A percentile compares a stretch with the other conserved stretches of the same genome.
Evolutionary conservation across 148 eudicot genomes (phyloP).

Genomic region (Nepenthes mirabilis): DNA sequence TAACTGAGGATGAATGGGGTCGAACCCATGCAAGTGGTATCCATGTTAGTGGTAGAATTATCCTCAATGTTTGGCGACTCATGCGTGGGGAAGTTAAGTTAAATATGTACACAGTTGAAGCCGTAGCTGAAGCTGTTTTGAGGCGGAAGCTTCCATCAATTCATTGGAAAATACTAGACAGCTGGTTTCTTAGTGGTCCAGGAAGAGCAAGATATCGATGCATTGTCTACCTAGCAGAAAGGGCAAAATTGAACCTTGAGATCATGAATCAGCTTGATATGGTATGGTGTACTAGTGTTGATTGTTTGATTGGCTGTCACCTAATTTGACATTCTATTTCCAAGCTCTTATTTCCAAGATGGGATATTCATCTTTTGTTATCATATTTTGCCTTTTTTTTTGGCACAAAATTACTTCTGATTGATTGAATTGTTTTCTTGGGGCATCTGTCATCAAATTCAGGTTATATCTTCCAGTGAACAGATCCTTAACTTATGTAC

Average conservation of each 20-base stretch:
- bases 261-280: conserved; percentile 77
- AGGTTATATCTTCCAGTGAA: too few relatives aligned
- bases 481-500: too few relatives aligned
- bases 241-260: conserved; percentile 64
- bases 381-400: background rate
- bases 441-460: too few relatives aligned
- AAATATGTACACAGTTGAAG: conserved; percentile 71
- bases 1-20: conserved; percentile 98
- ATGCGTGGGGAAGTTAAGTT: conserved; percentile 77
- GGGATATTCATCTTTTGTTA: background rate
- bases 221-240: conserved; percentile 43
- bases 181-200: conserved; percentile 86
- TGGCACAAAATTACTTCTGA: too few relatives aligned
- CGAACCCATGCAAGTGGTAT: conserved; percentile 94
- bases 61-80: conserved; percentile 86
- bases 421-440: too few relatives aligned
- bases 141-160: conserved; percentile 65
- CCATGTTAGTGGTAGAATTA: conserved; percentile 86
- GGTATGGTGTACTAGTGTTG: conserved; percentile 17
- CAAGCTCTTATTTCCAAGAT: background rate
- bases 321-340: background rate
- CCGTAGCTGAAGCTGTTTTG: conserved; percentile 82
- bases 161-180: conserved; percentile 43
- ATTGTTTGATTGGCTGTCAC: too few relatives aligned
- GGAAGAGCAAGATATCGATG: conserved; percentile 74